phyloP scores from a whole-genome alignment of 495 filamentous ascomycete species.

The Saxophila tyrrhenica region DNA sequence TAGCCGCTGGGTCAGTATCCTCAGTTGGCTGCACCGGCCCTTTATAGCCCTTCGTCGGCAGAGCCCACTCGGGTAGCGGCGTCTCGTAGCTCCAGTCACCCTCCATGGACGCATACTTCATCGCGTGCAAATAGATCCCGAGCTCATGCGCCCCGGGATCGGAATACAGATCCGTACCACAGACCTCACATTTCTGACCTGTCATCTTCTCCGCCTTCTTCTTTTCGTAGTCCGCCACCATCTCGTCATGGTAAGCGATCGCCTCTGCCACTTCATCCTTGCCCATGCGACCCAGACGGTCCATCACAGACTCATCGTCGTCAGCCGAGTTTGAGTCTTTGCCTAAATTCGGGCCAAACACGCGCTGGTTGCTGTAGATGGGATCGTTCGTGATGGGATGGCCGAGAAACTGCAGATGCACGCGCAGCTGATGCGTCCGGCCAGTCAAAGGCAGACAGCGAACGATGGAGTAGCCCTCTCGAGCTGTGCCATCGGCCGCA shows the following conservation, averaged over 20 bases:
- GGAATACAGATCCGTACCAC: conserved; percentile 78
- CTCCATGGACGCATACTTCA: conserved; percentile 67
- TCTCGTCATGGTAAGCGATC: conserved; percentile 85
- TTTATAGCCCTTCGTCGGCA: conserved; percentile 49
- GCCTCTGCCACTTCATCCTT: conserved; percentile 85
- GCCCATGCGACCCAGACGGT: conserved; percentile 76
- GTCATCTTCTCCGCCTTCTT: conserved; percentile 86
- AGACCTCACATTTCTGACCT: conserved; percentile 66
- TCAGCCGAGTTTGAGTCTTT: conserved; percentile 54
- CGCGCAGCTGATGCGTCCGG: conserved; percentile 86
- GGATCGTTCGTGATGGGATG: conserved; percentile 95
- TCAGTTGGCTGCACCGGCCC: conserved; percentile 21
- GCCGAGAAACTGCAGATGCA: conserved; percentile 88
- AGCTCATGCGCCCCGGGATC: conserved; percentile 85
- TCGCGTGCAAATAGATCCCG: conserved; percentile 85
- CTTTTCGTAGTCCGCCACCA: conserved; percentile 76
- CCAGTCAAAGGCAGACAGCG: conserved; percentile 88
- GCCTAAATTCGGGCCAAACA: conserved; percentile 75
- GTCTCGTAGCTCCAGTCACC: conserved; percentile 83
- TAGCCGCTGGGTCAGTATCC: conserved; percentile 25
- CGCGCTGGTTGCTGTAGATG: conserved; percentile 86
- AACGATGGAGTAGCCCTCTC: conserved; percentile 80
- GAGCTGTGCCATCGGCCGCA: neutral
- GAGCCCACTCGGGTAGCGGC: conserved; percentile 71
- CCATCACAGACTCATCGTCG: conserved; percentile 79